Base-by-base conservation (phyloP, 176 grass and related monocot species). In the Canna indica region DNA sequence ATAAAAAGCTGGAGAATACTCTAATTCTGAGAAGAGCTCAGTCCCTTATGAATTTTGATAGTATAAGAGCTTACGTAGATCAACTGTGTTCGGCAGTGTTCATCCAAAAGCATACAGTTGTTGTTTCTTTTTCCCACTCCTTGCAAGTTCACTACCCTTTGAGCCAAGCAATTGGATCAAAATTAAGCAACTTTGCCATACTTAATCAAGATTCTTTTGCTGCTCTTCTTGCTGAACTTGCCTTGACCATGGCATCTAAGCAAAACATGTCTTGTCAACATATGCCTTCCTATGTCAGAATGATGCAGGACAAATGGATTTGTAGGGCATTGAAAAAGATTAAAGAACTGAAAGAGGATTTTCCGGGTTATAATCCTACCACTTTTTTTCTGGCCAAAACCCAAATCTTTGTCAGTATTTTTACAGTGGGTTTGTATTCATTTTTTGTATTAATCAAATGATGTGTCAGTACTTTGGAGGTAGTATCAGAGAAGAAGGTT, bases 171-270 rank as follows among this genome's bases (percentile, higher is more conserved):
- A n/a, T n/a, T n/a, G n/a, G n/a, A n/a, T n/a, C n/a, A n/a, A n/a
- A n/a, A n/a, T n/a, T n/a, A n/a, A n/a, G n/a, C n/a, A n/a, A n/a
- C n/a, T n/a, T n/a, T n/a, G n/a, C n/a, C n/a, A n/a, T n/a, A n/a
- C n/a, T n/a, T n/a, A n/a, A n/a, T n/a, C n/a, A n/a, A n/a, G n/a
- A n/a, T n/a, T n/a, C 9, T 20, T 3, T 18, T 54, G 50, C 8
- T 20, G 91, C 91, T 29, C 91, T 95, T 31, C 91, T 87, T 4
- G 91, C 85, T 0, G 91, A 95, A 84, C 87, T 95, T 61, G 85
- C 80, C 0, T 17, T 7, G 73, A 24, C 76, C 7, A 5, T 74
- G 20, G 30, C 84, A 41, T 22, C 67, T 33, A 68, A 70, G 26
- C 17, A 60, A 3, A 53, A 71, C n/a, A 46, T 45, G 24, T 56